Percentiles rank a stretch among this genome's conserved stretches.
Evolutionary conservation across 306 rosid species (phyloP).

Genomic region (Pueraria montana): DNA sequence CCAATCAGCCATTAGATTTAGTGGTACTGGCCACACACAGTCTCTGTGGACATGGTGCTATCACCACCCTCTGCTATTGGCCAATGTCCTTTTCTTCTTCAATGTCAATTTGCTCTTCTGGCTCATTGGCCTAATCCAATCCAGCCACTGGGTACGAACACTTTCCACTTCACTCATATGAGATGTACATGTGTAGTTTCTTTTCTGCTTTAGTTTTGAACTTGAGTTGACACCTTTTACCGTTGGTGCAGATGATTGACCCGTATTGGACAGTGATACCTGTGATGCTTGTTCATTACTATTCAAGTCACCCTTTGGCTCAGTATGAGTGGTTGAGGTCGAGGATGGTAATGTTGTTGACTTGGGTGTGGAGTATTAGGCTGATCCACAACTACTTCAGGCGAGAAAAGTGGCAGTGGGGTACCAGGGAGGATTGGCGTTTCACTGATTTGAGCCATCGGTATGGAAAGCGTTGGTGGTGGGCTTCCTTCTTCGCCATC

Average conservation of each 20-base stretch:
- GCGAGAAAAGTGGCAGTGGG: slow-evolving; percentile 93
- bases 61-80: slow-evolving; percentile 78
- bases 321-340: slow-evolving; percentile 76
- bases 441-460: slow-evolving; percentile 75
- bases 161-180: neutral
- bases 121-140: slow-evolving; percentile 71
- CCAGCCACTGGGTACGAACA: slow-evolving; percentile 90
- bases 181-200: too few species aligned
- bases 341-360: slow-evolving; percentile 64
- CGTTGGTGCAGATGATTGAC: slow-evolving; percentile 89
- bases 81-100: slow-evolving; percentile 82
- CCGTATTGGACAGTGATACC: slow-evolving; percentile 95
- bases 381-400: slow-evolving; percentile 87
- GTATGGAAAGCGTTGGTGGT: slow-evolving; percentile 88
- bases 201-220: neutral
- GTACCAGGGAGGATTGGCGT: slow-evolving; percentile 93
- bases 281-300: slow-evolving; percentile 78
- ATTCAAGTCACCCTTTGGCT: slow-evolving; percentile 75
- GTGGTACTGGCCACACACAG: slow-evolving; percentile 29
- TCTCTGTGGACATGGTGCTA: slow-evolving; percentile 77
- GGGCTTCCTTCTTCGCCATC: slow-evolving; percentile 89
- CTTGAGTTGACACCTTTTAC: too few species aligned
- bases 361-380: slow-evolving; percentile 87
- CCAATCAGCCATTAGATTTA: slow-evolving; percentile 41
- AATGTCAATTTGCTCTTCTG: slow-evolving; percentile 90